Base-by-base conservation (phyloP, 2,329 filamentous ascomycete genomes). In the Lasiodiplodia sp. region DNA sequence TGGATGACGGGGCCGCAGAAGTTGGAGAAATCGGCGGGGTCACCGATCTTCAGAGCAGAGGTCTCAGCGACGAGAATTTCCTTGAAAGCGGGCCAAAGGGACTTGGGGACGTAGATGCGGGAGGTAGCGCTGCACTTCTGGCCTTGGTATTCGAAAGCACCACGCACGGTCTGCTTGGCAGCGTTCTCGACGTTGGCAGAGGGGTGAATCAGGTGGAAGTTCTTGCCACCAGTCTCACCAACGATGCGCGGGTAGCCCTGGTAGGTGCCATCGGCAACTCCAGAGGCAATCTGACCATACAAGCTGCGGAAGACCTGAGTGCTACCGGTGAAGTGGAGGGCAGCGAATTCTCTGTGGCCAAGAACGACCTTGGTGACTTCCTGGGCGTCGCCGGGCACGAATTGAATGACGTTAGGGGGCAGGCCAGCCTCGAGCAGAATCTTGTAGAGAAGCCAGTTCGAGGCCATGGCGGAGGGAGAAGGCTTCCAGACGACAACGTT, bases 401-500 rank as follows among this genome's bases (percentile, higher is more conserved):
- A 97, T 81, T 97, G 95, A 72, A 98, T 93, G 65, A 97, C 95
- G 73, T 95, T 90, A 75, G 89, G 88, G 49, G 95, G 95, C 64
- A 98, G 88, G 51, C 95, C 95, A 34, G 95, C 94, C 83, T 98
- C 95, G 31, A 96, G 84, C 18, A 98, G 87, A 78, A 97, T 96
- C 79, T 94, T 87, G 84, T 97, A 94, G 55, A 97, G 85, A 68
- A 98, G 85, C 89, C 92, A 96, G 84, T 94, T 97, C 71, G 92
- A 94, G n/a, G 91, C 91, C 71, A 97, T 92, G 47, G 94, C 92
- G 18, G 86, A 91, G 73, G 95, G 93, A 16, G 92, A 96, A n/a
- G 94, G 94, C 86, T 98, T 98, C 94, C 94, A 98, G 57, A 98
- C 83, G 4, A 97, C 93, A 1, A 97, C 95, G 80, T 98, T 98